Conservation (phyloP, 2,329 filamentous ascomycete genomes). For the Pseudocercospora fuligena region DNA sequence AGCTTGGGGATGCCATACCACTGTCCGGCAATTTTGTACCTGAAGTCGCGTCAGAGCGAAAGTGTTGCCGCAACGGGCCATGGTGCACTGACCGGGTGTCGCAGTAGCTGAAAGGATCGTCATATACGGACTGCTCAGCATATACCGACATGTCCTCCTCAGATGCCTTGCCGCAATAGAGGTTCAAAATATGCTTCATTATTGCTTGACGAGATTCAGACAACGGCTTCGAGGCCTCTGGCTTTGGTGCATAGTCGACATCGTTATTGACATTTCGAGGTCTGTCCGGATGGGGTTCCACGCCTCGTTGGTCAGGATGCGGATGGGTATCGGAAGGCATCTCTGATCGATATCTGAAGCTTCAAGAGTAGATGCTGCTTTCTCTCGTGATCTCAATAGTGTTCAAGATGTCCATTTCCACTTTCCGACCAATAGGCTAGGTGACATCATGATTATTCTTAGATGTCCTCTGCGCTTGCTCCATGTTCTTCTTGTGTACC, state of each 20-base stretch:
- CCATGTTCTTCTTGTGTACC: background rate
- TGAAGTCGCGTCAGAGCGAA: conserved; percentile 26
- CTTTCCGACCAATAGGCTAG: background rate
- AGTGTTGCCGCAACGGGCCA: background rate
- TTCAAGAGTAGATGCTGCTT: background rate
- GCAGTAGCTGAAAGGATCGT: conserved; percentile 55
- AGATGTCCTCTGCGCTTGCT: background rate
- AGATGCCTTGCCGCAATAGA: conserved; percentile 42
- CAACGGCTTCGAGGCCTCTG: conserved; percentile 43
- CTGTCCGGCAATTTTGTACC: conserved; percentile 57
- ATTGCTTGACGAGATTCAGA: conserved; percentile 25
- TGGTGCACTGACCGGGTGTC: conserved; percentile 41
- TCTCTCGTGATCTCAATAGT: background rate
- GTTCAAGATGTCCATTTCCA: background rate
- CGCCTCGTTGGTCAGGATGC: background rate
- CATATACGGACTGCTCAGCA: conserved; percentile 51
- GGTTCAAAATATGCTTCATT: conserved; percentile 8
- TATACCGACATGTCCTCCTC: conserved; percentile 58
- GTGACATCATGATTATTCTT: background rate
- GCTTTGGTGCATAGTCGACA: conserved; percentile 51
- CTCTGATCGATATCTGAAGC: background rate
- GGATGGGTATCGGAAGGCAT: conserved; percentile 2
- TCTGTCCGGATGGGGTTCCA: background rate
- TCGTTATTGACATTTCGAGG: conserved; percentile 15
- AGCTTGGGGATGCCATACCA: conserved; percentile 49